Evolutionary conservation across 305 asterid species (phyloP).

Genomic region (Petunia hybrid): DNA sequence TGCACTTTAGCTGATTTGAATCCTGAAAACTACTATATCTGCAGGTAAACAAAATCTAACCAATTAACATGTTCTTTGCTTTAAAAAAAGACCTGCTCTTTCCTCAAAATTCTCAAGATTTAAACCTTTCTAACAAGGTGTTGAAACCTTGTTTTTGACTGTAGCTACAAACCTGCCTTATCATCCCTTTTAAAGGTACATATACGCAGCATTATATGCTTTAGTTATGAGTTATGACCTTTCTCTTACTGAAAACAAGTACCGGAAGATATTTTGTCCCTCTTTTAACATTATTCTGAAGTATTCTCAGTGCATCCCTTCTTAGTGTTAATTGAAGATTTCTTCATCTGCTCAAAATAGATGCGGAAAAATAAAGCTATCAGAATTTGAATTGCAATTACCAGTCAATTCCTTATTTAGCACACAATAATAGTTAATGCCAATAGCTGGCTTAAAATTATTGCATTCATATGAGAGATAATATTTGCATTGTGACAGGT

Average conservation of each 20-base stretch:
- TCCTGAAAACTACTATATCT: neutral
- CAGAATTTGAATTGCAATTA: neutral
- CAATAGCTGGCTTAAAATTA: neutral
- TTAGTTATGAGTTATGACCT: neutral
- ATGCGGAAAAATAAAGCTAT: neutral
- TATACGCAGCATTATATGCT: neutral
- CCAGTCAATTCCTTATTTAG: neutral
- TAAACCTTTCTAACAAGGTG: neutral
- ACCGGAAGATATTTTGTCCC: neutral
- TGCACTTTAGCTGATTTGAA: neutral
- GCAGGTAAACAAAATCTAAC: neutral
- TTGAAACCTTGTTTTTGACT: neutral
- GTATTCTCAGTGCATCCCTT: neutral
- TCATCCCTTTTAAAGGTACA: neutral
- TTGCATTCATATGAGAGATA: constrained; percentile 11
- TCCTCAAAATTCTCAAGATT: neutral
- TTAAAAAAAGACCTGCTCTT: no score
- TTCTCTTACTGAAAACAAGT: neutral
- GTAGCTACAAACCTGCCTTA: neutral
- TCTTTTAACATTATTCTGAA: neutral
- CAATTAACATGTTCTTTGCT: neutral
- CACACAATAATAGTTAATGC: neutral
- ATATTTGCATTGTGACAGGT: constrained; percentile 52
- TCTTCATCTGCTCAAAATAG: neutral
- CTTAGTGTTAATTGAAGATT: neutral